phyloP scores from a whole-genome alignment of 352 stramenopile genomes.

The Pythium pyrilobum region DNA sequence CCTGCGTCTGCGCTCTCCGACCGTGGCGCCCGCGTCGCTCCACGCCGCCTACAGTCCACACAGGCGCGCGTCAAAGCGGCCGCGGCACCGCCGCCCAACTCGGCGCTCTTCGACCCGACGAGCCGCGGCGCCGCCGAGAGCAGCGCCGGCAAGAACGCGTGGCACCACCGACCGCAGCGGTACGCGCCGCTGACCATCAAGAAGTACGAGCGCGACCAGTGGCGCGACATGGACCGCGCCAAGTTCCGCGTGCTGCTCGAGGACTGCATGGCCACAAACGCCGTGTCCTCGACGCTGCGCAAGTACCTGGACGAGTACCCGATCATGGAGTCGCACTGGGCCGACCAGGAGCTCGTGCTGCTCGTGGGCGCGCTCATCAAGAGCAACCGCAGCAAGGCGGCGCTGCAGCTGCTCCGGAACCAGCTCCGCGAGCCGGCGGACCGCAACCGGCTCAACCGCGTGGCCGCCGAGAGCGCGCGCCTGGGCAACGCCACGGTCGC shows the following conservation, averaged over 20 bases:
- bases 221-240: slow-evolving; percentile 36
- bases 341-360: slow-evolving; percentile 68
- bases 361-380: slow-evolving; percentile 69
- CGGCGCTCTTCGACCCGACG: slow-evolving; percentile 9
- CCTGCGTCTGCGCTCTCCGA: background rate
- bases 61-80: background rate
- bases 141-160: slow-evolving; percentile 14
- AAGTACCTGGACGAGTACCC: slow-evolving; percentile 68
- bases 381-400: slow-evolving; percentile 55
- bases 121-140: background rate
- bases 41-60: slow-evolving; percentile 11
- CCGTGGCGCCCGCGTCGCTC: background rate
- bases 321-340: slow-evolving; percentile 58
- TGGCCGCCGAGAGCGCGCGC: slow-evolving; percentile 58
- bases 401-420: slow-evolving; percentile 52
- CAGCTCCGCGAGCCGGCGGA: slow-evolving; percentile 40
- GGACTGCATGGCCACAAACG: slow-evolving; percentile 48
- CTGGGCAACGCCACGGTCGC: slow-evolving; percentile 62
- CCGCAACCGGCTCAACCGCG: slow-evolving; percentile 56
- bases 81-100: slow-evolving; percentile 1
- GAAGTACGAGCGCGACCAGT: slow-evolving; percentile 34
- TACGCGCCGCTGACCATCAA: slow-evolving; percentile 16
- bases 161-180: slow-evolving; percentile 5
- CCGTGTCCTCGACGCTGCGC: slow-evolving; percentile 51
- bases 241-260: slow-evolving; percentile 57